Base-by-base conservation (phyloP, 1,139 yeast genomes). In the Protomyces lactucae-debilis region DNA sequence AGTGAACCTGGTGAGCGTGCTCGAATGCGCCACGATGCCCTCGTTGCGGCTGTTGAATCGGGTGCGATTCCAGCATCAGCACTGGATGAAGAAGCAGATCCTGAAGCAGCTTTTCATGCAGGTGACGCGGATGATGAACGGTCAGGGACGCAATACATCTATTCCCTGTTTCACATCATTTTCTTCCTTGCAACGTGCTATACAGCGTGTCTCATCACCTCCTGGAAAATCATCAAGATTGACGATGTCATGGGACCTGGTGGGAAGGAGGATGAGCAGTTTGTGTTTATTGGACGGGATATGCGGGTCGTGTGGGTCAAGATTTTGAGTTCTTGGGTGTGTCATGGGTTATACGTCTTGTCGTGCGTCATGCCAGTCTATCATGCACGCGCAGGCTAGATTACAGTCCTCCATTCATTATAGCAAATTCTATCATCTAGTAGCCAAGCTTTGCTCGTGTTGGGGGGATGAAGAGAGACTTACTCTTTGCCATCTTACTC, bases 101-200 rank as follows among this genome's bases (percentile, higher is more conserved):
- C 72, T 21, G 76, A 71, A 12, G 74, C 68, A 37, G 68, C 70
- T 25, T 70, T 69, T 39, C 77, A 73, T 48, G 75, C 72, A 35
- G 69, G 68, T 14, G 70, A 69, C 53, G 70, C 73, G 23, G 89
- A 84, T 66, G 95, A 87, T 69, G 95, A 88, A 70, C 35, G 57
- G 10, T 45, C 55, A 4, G 64, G 77, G 35, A 53, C 60, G n/a
- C 59, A 59, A 43, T 66, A 66, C 57, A 37, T 64, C 25, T 93
- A 93, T 74, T 82, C 91, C 2, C 77, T 92, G 64, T 95, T 93
- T 80, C 99, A 95, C 74, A 74, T 92, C 39, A 88, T 95, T 48
- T 95, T 95, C 80, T 85, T 95, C 74, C 79, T 95, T 69, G 99
- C 99, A 0, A 93, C 99, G 0, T 99, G 93, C 75, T 95, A 96